A percentile compares a stretch with the other conserved stretches of the same genome.
These are phyloP conservation scores for Leccinum subtestaceum DNA, from an alignment of 768 basidiomycete species.

Conservation along the genomic window DNA sequence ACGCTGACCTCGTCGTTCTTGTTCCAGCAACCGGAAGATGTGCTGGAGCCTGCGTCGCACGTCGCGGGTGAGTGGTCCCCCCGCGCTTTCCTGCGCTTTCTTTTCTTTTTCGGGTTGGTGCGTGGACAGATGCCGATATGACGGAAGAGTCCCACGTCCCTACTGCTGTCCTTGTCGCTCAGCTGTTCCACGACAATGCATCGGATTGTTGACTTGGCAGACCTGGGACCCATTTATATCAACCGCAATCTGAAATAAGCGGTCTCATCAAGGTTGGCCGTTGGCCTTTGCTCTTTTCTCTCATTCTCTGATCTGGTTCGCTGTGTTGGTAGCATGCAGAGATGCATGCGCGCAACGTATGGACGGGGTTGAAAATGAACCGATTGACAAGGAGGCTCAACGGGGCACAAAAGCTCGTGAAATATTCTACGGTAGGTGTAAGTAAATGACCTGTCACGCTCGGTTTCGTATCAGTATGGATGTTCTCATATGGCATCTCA, in stretches of 20 bases:
- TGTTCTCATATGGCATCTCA: no score
- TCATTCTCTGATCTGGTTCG: no score
- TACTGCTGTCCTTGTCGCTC: constrained; percentile 65
- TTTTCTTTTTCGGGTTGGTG: neutral
- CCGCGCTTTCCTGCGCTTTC: neutral
- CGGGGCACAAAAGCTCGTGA: constrained; percentile 49
- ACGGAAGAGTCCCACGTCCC: constrained; percentile 58
- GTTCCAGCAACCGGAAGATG: constrained; percentile 59
- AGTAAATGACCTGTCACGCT: no score
- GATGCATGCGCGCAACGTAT: no score
- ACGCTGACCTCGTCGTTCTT: constrained; percentile 42
- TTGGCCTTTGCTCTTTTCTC: no score
- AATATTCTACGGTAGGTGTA: constrained; percentile 37
- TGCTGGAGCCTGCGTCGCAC: constrained; percentile 53
- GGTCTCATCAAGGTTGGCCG: no score
- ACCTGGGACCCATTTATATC: no score
- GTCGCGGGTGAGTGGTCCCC: constrained; percentile 40
- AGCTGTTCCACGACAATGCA: constrained; percentile 51
- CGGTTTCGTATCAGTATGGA: no score
- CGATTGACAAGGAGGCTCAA: no score
- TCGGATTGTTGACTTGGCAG: constrained; percentile 1
- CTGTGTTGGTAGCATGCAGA: no score
- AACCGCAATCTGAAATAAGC: no score
- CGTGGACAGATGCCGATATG: constrained; percentile 18
- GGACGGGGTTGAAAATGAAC: no score